These are phyloP conservation scores for Amphibolis antarctica DNA, from an alignment of 106 monocot species.

Conservation along the genomic window DNA sequence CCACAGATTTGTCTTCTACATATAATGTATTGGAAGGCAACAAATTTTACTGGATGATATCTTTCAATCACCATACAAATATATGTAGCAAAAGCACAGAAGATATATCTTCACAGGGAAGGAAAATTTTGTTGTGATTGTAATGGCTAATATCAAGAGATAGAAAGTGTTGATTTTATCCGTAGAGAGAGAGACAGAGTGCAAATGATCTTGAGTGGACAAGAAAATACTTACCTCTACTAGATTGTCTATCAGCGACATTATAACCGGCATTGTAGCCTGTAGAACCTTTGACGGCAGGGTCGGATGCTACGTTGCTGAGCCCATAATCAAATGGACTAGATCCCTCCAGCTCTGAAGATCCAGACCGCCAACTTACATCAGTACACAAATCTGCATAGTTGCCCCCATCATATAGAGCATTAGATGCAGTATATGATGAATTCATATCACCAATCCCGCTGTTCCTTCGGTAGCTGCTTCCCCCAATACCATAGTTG, in stretches of 20 bases:
- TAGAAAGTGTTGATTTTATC: background rate
- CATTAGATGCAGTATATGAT: conserved; percentile 23
- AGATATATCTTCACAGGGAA: too few relatives aligned
- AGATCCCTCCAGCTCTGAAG: conserved; percentile 45
- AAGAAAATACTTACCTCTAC: conserved; percentile 38
- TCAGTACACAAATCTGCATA: conserved; percentile 51
- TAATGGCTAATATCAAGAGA: background rate
- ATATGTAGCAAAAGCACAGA: background rate
- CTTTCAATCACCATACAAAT: background rate
- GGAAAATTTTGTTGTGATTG: background rate
- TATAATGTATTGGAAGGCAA: background rate
- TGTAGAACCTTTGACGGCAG: conserved; percentile 23
- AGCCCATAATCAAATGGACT: conserved; percentile 60
- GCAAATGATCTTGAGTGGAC: background rate
- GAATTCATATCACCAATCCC: conserved; percentile 17
- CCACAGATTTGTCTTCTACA: too few relatives aligned
- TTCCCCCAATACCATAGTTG: conserved; percentile 25
- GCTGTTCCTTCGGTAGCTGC: conserved; percentile 32
- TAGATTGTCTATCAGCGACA: conserved; percentile 39
- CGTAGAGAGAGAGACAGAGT: background rate
- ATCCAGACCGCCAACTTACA: conserved; percentile 39
- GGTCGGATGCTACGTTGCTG: conserved; percentile 30
- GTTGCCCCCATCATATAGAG: conserved; percentile 30
- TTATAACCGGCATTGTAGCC: conserved; percentile 43
- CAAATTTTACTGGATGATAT: background rate